Conservation (phyloP, 2,329 filamentous ascomycete species). For the Thelonectria blattea region DNA sequence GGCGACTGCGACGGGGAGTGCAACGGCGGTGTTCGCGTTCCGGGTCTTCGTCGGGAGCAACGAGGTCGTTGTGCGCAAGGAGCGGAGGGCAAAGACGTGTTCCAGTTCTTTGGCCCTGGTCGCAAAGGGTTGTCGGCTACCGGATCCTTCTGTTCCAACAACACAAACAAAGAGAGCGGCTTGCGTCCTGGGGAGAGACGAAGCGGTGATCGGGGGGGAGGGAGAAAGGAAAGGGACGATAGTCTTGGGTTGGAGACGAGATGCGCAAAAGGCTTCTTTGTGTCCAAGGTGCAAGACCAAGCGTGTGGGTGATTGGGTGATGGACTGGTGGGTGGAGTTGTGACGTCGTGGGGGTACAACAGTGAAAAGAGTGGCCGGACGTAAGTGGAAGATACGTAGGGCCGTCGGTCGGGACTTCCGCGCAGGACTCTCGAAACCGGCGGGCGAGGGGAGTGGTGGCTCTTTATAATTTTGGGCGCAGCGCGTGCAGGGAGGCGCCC, state of each 20-base stretch:
- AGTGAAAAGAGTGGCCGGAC: slow-evolving; percentile 52
- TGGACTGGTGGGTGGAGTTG: slow-evolving; percentile 39
- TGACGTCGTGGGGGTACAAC: slow-evolving; percentile 40
- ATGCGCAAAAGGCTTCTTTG: slow-evolving; percentile 17
- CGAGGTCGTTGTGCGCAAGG: slow-evolving; percentile 44
- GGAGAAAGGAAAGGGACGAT: slow-evolving; percentile 18
- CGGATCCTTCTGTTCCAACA: slow-evolving; percentile 27
- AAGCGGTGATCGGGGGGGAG: slow-evolving; percentile 20
- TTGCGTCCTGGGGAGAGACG: slow-evolving; percentile 25
- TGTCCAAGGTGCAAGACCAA: slow-evolving; percentile 22
- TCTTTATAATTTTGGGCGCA: slow-evolving; percentile 62
- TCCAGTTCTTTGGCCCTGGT: slow-evolving; percentile 48
- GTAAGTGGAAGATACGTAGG: slow-evolving; percentile 56
- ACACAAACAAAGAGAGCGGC: slow-evolving; percentile 30
- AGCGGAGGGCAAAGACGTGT: slow-evolving; percentile 49
- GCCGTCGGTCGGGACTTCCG: slow-evolving; percentile 63
- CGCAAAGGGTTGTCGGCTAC: slow-evolving; percentile 39
- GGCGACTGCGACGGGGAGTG: slow-evolving; percentile 41
- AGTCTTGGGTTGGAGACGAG: slow-evolving; percentile 21
- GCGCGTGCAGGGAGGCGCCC: slow-evolving; percentile 47
- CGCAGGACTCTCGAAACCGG: slow-evolving; percentile 56
- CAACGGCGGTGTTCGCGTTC: slow-evolving; percentile 42
- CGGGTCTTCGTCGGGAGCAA: slow-evolving; percentile 44
- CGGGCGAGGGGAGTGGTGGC: slow-evolving; percentile 59
- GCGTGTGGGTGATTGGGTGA: slow-evolving; percentile 29